Evolutionary conservation across 495 filamentous ascomycete genomes (phyloP).

Genomic region (Penicillium simplicissimum): DNA sequence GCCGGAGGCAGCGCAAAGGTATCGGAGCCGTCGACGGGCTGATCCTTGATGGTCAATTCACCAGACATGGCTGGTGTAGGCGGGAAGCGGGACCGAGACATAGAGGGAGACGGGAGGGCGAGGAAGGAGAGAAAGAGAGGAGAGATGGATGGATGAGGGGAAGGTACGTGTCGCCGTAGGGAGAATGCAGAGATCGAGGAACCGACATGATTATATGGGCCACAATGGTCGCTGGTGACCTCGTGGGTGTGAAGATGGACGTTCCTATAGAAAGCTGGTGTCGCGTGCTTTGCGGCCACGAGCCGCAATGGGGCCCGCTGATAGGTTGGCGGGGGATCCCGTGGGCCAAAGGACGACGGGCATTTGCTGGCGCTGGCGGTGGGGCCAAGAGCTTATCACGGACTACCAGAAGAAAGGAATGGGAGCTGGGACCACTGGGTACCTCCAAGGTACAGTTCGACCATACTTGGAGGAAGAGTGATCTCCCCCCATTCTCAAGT

Average conservation of each 20-base stretch:
- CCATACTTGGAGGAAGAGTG: no score
- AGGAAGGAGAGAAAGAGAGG: background rate
- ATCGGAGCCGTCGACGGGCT: conserved; percentile 56
- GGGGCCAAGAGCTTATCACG: conserved; percentile 25
- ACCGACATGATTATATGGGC: conserved; percentile 4
- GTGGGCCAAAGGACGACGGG: conserved; percentile 26
- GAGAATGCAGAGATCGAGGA: conserved; percentile 1
- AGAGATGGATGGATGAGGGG: background rate
- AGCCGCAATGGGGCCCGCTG: conserved; percentile 25
- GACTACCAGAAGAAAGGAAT: background rate
- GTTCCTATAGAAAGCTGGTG: conserved; percentile 26
- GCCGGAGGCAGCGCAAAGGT: conserved; percentile 84
- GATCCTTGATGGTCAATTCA: conserved; percentile 77
- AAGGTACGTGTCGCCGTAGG: conserved; percentile 5
- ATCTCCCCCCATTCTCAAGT: background rate
- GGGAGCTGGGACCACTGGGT: background rate
- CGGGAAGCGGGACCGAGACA: conserved; percentile 71
- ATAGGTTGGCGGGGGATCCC: conserved; percentile 40
- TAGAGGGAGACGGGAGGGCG: conserved; percentile 28
- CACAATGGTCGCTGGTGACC: background rate
- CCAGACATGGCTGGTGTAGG: conserved; percentile 85
- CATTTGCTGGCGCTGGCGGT: conserved; percentile 25
- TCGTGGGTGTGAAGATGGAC: background rate
- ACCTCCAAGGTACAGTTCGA: background rate
- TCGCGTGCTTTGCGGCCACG: conserved; percentile 52